Evolutionary conservation across 441 rosid genomes (phyloP).

Genomic region (Rhodomyrtus psidioides): DNA sequence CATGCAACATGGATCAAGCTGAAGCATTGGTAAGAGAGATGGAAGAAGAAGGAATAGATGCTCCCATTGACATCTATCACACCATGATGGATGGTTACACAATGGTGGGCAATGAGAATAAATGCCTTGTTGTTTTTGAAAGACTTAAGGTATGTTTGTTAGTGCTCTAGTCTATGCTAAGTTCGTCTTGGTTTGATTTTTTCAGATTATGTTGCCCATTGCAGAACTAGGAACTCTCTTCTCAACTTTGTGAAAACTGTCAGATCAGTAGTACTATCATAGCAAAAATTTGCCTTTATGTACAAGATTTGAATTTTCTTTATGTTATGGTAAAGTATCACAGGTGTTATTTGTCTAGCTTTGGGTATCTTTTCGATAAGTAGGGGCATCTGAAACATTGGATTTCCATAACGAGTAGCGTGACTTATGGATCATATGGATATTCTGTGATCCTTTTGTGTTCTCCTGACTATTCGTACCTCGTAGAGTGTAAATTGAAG

Average conservation of each 20-base stretch:
- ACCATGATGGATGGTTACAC: constrained; percentile 98
- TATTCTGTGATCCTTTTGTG: neutral
- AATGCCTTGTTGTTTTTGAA: constrained; percentile 72
- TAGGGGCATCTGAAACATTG: neutral
- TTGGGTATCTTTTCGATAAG: neutral
- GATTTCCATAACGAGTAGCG: neutral
- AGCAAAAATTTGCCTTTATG: neutral
- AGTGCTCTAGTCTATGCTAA: neutral
- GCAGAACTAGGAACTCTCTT: neutral
- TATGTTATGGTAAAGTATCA: neutral
- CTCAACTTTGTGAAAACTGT: neutral
- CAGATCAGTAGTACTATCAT: neutral
- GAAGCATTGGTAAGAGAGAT: constrained; percentile 87
- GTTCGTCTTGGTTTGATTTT: neutral
- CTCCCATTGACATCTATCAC: constrained; percentile 84
- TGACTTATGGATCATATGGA: neutral
- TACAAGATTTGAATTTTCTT: neutral
- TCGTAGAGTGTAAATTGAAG: neutral
- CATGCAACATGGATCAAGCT: constrained; percentile 70
- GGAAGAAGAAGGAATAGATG: constrained; percentile 98
- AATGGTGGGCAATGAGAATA: constrained; percentile 69
- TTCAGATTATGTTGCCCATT: neutral
- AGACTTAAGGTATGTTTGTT: constrained; percentile 68
- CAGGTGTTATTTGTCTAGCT: neutral
- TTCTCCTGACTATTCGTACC: neutral